A percentile compares a stretch with the other conserved stretches of the same genome.
Conservation (phyloP, 2,329 filamentous ascomycete genomes). For the Phaeoacremonium minimum region DNA sequence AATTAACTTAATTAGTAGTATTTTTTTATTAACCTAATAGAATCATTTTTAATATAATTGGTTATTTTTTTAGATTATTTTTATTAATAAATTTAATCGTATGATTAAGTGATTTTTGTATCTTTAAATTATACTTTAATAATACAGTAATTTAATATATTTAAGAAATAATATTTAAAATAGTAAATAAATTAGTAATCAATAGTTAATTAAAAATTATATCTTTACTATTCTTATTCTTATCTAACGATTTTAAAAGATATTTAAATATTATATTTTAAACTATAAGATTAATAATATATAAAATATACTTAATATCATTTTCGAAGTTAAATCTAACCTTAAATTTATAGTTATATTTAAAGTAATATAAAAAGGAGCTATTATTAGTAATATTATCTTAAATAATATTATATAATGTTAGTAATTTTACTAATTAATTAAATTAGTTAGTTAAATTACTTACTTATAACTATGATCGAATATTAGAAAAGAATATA, state of each 20-base stretch:
- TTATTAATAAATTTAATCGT: neutral
- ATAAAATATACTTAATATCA: neutral
- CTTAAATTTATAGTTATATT: neutral
- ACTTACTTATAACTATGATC: neutral
- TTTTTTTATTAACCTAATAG: neutral
- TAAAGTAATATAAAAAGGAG: neutral
- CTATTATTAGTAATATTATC: neutral
- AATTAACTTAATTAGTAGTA: neutral
- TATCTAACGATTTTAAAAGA: too few species aligned
- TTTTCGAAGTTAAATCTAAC: neutral
- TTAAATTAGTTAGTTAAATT: too few species aligned
- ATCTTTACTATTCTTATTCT: neutral
- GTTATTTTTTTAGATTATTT: neutral
- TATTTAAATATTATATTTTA: neutral
- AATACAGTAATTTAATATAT: neutral
- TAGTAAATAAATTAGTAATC: neutral
- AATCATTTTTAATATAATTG: neutral
- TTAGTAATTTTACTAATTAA: too few species aligned
- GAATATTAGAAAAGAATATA: neutral
- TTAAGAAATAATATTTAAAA: neutral
- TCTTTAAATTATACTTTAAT: neutral
- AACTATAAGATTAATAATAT: neutral
- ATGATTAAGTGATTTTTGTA: neutral
- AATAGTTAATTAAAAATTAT: neutral
- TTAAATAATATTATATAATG: neutral